These are phyloP conservation scores for Diaporthe helianthi DNA, from an alignment of 2,329 filamentous ascomycete species.

Conservation along the genomic window DNA sequence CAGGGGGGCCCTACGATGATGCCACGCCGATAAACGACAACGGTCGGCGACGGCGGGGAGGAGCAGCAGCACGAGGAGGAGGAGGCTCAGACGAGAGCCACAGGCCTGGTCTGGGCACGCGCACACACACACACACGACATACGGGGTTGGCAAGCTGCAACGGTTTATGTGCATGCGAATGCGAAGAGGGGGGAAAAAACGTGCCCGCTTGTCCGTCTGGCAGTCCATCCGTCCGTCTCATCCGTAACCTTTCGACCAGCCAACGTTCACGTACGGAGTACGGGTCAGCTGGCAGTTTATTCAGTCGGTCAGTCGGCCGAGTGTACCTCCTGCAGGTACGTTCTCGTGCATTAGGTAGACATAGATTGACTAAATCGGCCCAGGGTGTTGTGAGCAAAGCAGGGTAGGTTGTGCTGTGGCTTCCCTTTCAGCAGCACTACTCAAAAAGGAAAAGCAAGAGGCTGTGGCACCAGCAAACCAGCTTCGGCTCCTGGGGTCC, in stretches of 20 bases:
- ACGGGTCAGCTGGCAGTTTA: not conserved
- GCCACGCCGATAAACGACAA: too few relatives aligned
- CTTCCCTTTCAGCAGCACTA: not conserved
- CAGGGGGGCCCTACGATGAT: too few relatives aligned
- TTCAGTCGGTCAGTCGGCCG: not conserved
- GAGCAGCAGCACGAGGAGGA: not conserved
- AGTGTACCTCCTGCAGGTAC: not conserved
- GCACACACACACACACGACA: too few relatives aligned
- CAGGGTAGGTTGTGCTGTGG: not conserved
- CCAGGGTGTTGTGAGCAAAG: not conserved
- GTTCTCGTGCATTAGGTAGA: too few relatives aligned
- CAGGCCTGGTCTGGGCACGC: not conserved
- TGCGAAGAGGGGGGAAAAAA: not conserved
- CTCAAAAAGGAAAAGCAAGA: not conserved
- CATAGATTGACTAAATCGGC: not conserved
- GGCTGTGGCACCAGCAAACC: too few relatives aligned
- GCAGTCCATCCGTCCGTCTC: not conserved
- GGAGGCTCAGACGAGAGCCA: not conserved
- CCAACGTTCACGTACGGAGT: too few relatives aligned
- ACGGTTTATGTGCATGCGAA: constrained; percentile 13
- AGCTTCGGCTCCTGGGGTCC: not conserved
- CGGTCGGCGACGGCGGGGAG: too few relatives aligned
- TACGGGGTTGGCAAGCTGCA: not conserved
- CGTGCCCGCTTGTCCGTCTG: not conserved
- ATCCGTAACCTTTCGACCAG: not conserved